Evolutionary conservation across 805 yeast genomes (phyloP), one percentile per base, ranked within the genome.

Genomic region (Tetrapisispora taiwanensis): DNA sequence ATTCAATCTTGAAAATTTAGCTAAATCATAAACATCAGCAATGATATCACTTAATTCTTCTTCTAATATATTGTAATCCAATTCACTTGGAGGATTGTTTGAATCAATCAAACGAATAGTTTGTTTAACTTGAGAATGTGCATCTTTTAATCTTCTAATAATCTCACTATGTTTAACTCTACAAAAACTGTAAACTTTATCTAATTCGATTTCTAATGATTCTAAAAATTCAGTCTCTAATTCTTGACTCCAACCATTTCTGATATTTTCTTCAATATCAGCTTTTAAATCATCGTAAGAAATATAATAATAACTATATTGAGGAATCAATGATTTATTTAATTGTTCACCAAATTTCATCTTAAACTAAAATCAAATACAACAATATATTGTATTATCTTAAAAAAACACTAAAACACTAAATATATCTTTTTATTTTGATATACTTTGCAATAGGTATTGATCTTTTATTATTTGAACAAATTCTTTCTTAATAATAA

Each of bases 331-430:
- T 44, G 95, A 84, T 53, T 84, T 81, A 62, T 86, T 80, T 55
- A 90, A 74, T 58, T 87, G 95, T 64, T 89, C 95, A 28, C 98
- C 98, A 58, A 92, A 92, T 74, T 89, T 90, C 97, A 92, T 92
- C 14, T 28, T 28, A 26, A 26, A 26, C 5, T 12, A 7, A 4
- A 7, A 7, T 28, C 30, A 28, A 28, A 22, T 22, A 22, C 26
- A 22, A 22, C 8, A 6, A 22, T 6, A 6, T 8, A 22, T 8
- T n/a, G n/a, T n/a, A n/a, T n/a, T n/a, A n/a, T n/a, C n/a, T n/a
- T n/a, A n/a, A n/a, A n/a, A n/a, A n/a, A n/a, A n/a, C n/a, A n/a
- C n/a, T n/a, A n/a, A n/a, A n/a, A n/a, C n/a, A n/a, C n/a, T n/a
- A n/a, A n/a, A n/a, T n/a, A n/a, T n/a, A n/a, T n/a, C n/a, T n/a